Percentiles rank a stretch among this genome's conserved stretches.
Evolutionary conservation across 139 green algal species (phyloP).

Genomic region (Closterium sp.): DNA sequence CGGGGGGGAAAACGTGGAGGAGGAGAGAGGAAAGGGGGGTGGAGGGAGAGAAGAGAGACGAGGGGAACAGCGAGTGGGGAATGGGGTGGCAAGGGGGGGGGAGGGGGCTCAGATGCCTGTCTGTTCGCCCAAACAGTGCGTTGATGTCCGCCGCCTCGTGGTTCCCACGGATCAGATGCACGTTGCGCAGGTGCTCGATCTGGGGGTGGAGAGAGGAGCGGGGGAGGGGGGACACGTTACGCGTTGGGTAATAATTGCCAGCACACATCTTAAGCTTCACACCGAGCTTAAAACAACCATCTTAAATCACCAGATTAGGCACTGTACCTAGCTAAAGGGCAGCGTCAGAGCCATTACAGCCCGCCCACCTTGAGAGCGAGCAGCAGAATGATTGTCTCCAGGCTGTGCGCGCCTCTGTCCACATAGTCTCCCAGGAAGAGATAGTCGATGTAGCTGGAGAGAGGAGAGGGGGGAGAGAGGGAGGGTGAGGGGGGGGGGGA

Average conservation of each 20-base stretch:
- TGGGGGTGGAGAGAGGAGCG: background rate
- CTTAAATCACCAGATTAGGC: no score
- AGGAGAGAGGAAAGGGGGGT: background rate
- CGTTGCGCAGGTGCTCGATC: slow-evolving; percentile 82
- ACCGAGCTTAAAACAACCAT: no score
- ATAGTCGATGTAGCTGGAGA: background rate
- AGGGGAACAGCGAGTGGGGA: background rate
- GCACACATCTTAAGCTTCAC: no score
- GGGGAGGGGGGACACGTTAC: no score
- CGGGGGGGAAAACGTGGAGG: background rate
- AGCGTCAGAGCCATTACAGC: no score
- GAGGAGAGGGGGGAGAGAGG: background rate
- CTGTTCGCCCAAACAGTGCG: slow-evolving; percentile 83
- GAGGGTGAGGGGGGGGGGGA: background rate
- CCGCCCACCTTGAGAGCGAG: background rate
- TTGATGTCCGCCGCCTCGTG: slow-evolving; percentile 98
- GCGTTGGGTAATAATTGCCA: no score
- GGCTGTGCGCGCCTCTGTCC: background rate
- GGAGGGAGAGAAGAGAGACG: background rate
- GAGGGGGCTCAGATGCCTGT: no score
- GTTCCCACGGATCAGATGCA: slow-evolving; percentile 98
- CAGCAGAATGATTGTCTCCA: background rate
- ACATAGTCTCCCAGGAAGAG: background rate
- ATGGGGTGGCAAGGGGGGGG: no score
- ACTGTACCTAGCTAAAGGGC: no score